Conservation (phyloP, 1,284 basidiomycete genomes). For the Moesziomyces aphidis region DNA sequence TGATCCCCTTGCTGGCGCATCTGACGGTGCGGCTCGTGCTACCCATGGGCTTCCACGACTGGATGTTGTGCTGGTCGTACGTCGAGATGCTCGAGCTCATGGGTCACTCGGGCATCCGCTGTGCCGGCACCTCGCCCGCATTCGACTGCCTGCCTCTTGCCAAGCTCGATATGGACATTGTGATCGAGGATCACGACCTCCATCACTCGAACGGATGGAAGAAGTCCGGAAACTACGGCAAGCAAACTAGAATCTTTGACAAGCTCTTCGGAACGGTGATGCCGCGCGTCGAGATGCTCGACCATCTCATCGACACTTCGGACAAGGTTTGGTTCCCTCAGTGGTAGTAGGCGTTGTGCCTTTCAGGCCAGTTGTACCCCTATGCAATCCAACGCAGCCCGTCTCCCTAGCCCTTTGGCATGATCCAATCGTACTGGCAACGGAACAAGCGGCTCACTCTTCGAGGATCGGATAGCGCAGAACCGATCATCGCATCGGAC, state of each 20-base stretch:
- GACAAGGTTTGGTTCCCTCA: slow-evolving; percentile 37
- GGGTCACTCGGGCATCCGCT: slow-evolving; percentile 62
- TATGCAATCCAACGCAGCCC: too few relatives aligned
- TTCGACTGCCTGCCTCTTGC: slow-evolving; percentile 36
- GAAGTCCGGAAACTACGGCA: slow-evolving; percentile 58
- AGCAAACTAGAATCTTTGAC: slow-evolving; percentile 64
- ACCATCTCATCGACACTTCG: slow-evolving; percentile 39
- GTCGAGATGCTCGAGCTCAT: slow-evolving; percentile 51
- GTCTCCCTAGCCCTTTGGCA: too few relatives aligned
- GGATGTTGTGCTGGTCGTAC: slow-evolving; percentile 46
- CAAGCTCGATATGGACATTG: slow-evolving; percentile 53
- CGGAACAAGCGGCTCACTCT: too few relatives aligned
- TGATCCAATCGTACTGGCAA: too few relatives aligned
- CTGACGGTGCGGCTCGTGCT: slow-evolving; percentile 24
- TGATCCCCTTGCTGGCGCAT: slow-evolving; percentile 48
- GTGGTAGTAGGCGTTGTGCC: slow-evolving; percentile 7
- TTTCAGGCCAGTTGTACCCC: too few relatives aligned
- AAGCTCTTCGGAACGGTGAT: slow-evolving; percentile 55
- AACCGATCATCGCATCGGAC: too few relatives aligned
- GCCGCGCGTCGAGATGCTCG: slow-evolving; percentile 49
- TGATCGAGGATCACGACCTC: slow-evolving; percentile 65
- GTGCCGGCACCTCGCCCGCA: slow-evolving; percentile 45
- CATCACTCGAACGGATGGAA: slow-evolving; percentile 63
- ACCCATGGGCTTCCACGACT: slow-evolving; percentile 39
- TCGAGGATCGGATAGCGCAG: too few relatives aligned